Base-by-base conservation (phyloP, 768 basidiomycete genomes). In the Amanita jacksonii region DNA sequence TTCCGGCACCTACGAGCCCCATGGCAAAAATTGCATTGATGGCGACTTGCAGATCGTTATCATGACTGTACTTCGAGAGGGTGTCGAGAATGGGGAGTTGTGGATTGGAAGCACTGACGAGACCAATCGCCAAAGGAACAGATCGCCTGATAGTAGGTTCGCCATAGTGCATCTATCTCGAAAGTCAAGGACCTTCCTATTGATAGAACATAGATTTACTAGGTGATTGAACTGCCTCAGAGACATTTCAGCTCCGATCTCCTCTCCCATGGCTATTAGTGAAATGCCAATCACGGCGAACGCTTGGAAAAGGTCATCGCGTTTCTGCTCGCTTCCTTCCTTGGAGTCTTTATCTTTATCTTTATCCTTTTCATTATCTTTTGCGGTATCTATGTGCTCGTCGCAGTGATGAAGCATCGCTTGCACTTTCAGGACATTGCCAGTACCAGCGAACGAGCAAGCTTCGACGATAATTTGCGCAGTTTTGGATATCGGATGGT, bases 21-120 rank as follows among this genome's bases (percentile, higher is more conserved):
- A 99, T 97, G 2, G 93, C 93, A 54, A 98, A 88, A 65, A 99
- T 97, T 20, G 96, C 89, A 56, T 97, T 98, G 40, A 90, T 76
- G 0, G 94, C 96, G 8, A 99, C 96, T 33, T 79, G 73, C n/a
- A 98, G 79, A 64, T 99, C 96, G 55, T 87, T 92, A 69, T 99
- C 94, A 68, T 99, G 96, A 48, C 90, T 94, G 67, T 99, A 99
- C 62, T 94, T 94, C 5, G 94, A 98, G 9, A 99, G 79, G 0
- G 92, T 97, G 61, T 99, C 96, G 51, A 99, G 81, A 50, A 99
- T 85, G 30, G 85, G 74, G 4, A 98, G 74, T 64, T 90, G 87
- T 9, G 96, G 96, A 62, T 98, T 98, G 28, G 96, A 99, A 25
- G 91, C 79, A 62, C 84, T 92, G 62, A 97, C 77, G 45, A 98